Conservation (phyloP, 768 basidiomycete genomes). For the Paxillus rubicundulus region DNA sequence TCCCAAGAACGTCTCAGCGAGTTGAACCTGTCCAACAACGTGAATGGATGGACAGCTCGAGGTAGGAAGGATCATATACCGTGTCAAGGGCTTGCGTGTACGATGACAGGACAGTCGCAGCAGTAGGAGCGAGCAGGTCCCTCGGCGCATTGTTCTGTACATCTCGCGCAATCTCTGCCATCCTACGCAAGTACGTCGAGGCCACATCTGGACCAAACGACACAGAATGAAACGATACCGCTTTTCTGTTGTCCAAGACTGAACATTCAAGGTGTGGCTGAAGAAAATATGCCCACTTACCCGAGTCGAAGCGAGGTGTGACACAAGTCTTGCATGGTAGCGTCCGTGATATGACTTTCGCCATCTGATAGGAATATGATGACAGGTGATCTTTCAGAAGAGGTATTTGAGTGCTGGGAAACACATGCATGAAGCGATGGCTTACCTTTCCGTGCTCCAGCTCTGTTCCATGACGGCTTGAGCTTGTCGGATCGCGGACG, state of each 20-base stretch:
- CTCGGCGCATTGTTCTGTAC: constrained; percentile 41
- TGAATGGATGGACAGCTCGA: no score
- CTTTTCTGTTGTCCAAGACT: constrained; percentile 39
- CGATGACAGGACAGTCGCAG: constrained; percentile 35
- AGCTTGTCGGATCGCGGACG: constrained; percentile 33
- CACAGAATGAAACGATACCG: constrained; percentile 51
- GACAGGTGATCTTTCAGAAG: constrained; percentile 5
- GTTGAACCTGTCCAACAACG: constrained; percentile 38
- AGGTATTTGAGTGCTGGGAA: no score
- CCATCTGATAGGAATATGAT: constrained; percentile 36
- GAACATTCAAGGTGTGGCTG: no score
- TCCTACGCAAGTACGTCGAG: constrained; percentile 32
- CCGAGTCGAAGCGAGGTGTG: constrained; percentile 39
- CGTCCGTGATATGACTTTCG: constrained; percentile 36
- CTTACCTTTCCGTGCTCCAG: constrained; percentile 48
- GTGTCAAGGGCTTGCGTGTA: constrained; percentile 46
- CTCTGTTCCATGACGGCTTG: constrained; percentile 37
- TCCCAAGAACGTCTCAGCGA: constrained; percentile 52
- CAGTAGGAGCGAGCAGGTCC: constrained; percentile 31
- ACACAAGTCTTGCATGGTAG: constrained; percentile 36
- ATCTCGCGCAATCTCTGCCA: constrained; percentile 46
- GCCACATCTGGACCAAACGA: constrained; percentile 38
- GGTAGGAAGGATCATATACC: no score
- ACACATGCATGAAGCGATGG: no score
- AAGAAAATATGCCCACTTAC: no score